Base-by-base conservation (phyloP, 192 early-diverging fungal species). In the Coemansia sp. region DNA sequence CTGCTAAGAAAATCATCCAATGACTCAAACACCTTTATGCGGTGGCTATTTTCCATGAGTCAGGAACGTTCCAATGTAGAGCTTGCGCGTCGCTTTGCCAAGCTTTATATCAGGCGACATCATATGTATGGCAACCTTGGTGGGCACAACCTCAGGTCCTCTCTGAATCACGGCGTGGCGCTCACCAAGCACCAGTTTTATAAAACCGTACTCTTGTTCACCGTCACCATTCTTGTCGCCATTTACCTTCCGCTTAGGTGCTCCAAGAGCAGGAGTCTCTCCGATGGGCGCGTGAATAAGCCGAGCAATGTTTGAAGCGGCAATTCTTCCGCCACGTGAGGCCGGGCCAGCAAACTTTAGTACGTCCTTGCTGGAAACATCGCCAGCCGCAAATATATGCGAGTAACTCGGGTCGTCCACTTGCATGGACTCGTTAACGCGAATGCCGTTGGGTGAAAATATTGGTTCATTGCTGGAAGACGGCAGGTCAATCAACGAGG, bases 321-420 rank as follows among this genome's bases (percentile, higher is more conserved):
- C 78, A 39, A 62, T 9, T 17, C 59, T 27, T 10, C 77, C 83
- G 4, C 69, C 67, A 13, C 40, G 53, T 17, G 72, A 39, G 7
- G 83, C 83, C 13, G 70, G 60, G 1, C 75, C 72, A 31, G 78
- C 83, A 14, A 75, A 56, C 41, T 84, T 84, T 36, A 77, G 70
- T 33, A 67, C 27, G 3, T 64, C 72, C 3, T 37, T 67, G 66
- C 83, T 85, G 33, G 73, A 77, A 19, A 93, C 86, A 71, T 95
- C 93, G 19, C 93, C 93, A 5, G 84, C 78, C 8, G 91, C 88
- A 74, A 90, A 95, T 44, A 95, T 88, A 64, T 93, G 77, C 3
- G 83, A 86, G 73, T 87, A 88, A 2, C 70, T 53, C 6, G 81
- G 77, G 62, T 92, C 89, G 13, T 79, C 73, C 6, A 94, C 71